Evolutionary conservation across 192 early-diverging fungal genomes (phyloP).

Genomic region (Backusella morwellensis): DNA sequence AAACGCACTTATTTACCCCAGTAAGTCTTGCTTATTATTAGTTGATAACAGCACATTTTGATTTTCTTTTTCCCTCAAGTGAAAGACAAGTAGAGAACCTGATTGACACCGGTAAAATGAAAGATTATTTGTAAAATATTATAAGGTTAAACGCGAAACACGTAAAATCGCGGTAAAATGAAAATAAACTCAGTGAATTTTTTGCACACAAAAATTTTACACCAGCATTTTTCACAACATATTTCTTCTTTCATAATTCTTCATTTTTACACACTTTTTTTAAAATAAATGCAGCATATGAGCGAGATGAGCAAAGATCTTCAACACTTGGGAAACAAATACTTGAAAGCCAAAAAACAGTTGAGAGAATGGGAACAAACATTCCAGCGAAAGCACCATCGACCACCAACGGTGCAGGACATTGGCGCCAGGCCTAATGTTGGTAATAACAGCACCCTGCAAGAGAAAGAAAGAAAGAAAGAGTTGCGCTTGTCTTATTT

Average conservation of each 20-base stretch:
- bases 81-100: slow-evolving; percentile 32
- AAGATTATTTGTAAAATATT: neutral
- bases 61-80: slow-evolving; percentile 10
- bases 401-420: neutral
- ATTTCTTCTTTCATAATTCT: neutral
- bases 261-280: neutral
- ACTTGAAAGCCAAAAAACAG: neutral
- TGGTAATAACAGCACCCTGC: neutral
- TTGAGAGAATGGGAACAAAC: neutral
- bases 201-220: neutral
- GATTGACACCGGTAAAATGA: slow-evolving; percentile 29
- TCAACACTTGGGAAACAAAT: neutral
- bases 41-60: neutral
- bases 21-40: slow-evolving; percentile 17
- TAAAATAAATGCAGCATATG: neutral
- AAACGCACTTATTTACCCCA: slow-evolving; percentile 59
- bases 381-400: neutral
- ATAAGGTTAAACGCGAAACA: slow-evolving; percentile 1
- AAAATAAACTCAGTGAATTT: neutral
- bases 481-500: neutral
- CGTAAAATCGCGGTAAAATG: neutral
- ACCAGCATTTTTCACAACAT: neutral
- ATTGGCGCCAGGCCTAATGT: neutral
- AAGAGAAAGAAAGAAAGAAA: too few relatives aligned
- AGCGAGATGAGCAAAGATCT: neutral